These are phyloP conservation scores for Ulota crispa DNA, from an alignment of 225 moss, liverwort and hornwort species.

Conservation along the genomic window DNA sequence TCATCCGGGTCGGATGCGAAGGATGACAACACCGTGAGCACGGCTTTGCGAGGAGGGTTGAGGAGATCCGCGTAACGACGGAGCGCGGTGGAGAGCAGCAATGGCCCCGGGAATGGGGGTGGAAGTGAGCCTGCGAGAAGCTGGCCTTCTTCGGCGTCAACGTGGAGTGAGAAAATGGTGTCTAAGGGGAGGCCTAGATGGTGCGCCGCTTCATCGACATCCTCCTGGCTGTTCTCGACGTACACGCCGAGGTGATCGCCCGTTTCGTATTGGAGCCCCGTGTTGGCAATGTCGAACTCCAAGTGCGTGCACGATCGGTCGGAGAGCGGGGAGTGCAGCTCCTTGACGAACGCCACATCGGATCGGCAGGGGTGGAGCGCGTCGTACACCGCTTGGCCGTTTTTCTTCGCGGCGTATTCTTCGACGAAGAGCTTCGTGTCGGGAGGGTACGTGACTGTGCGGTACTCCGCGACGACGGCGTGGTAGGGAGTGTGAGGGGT, in stretches of 20 bases:
- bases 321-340: slow-evolving; percentile 72
- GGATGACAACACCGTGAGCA: slow-evolving; percentile 57
- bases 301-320: slow-evolving; percentile 91
- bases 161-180: slow-evolving; percentile 80
- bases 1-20: slow-evolving; percentile 64
- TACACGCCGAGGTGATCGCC: slow-evolving; percentile 93
- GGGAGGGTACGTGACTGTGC: slow-evolving; percentile 52
- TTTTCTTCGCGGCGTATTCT: slow-evolving; percentile 62
- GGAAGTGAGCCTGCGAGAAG: slow-evolving; percentile 68
- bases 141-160: slow-evolving; percentile 70
- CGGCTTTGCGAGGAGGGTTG: slow-evolving; percentile 75
- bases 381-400: slow-evolving; percentile 61
- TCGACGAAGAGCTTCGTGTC: slow-evolving; percentile 57
- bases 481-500: slow-evolving; percentile 55
- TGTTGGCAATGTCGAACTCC: slow-evolving; percentile 79
- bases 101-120: slow-evolving; percentile 76
- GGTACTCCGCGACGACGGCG: slow-evolving; percentile 85
- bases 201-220: slow-evolving; percentile 70
- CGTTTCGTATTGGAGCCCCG: slow-evolving; percentile 72
- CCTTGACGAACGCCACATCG: slow-evolving; percentile 60
- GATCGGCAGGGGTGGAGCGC: slow-evolving; percentile 76
- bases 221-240: slow-evolving; percentile 69
- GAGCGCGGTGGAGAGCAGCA: slow-evolving; percentile 65
- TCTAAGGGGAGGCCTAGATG: slow-evolving; percentile 63
- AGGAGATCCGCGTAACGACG: slow-evolving; percentile 85